Conservation (phyloP, 345 rosid genomes). For the Eucalyptus regnans region DNA sequence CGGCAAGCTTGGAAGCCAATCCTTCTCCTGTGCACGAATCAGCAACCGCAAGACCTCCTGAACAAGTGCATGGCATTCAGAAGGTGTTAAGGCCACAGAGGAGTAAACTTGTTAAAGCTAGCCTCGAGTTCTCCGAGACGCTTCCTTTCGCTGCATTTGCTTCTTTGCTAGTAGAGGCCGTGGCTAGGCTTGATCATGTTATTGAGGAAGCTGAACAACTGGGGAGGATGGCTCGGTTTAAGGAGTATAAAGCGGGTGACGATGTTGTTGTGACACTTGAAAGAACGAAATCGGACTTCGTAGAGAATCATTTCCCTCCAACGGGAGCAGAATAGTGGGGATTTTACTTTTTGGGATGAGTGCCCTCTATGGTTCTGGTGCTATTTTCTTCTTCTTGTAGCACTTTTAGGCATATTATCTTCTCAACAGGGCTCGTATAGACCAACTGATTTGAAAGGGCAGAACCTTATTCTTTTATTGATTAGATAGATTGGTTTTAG, state of each 20-base stretch:
- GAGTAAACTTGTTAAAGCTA: constrained; percentile 49
- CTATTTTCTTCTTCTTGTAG: background rate
- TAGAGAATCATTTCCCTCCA: background rate
- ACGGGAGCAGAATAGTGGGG: background rate
- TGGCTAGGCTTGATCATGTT: constrained; percentile 68
- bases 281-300: background rate
- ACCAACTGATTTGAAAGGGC: background rate
- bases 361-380: background rate
- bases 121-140: constrained; percentile 72
- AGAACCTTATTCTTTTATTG: background rate
- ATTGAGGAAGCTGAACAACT: constrained; percentile 68
- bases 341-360: background rate
- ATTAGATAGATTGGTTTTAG: background rate
- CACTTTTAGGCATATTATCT: background rate
- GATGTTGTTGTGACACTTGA: background rate
- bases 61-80: constrained; percentile 6
- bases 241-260: constrained; percentile 36
- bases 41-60: constrained; percentile 11
- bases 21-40: background rate
- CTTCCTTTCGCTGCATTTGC: constrained; percentile 89
- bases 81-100: constrained; percentile 53
- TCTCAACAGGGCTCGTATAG: background rate
- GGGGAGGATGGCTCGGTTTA: constrained; percentile 53
- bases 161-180: constrained; percentile 62
- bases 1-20: background rate